phyloP scores from a whole-genome alignment of 2,329 filamentous ascomycete species.

The Pleurostoma richardsiae region DNA sequence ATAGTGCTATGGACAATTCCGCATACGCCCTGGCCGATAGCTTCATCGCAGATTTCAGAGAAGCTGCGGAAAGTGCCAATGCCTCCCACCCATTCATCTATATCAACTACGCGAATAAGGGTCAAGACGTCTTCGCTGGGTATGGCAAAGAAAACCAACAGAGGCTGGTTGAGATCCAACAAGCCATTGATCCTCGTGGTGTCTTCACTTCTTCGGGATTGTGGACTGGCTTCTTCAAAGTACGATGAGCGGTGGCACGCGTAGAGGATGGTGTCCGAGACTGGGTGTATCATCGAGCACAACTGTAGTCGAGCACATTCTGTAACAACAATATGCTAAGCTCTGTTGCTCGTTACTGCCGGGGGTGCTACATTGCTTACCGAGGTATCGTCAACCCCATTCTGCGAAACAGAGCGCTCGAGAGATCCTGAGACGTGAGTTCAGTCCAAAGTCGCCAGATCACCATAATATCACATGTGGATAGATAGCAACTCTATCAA shows the following conservation, averaged over 20 bases:
- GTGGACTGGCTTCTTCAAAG: not conserved
- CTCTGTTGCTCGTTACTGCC: too few species aligned
- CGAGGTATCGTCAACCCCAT: too few species aligned
- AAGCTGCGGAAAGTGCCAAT: not conserved
- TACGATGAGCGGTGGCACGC: not conserved
- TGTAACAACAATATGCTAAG: too few species aligned
- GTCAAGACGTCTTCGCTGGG: conserved; percentile 13
- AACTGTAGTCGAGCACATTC: too few species aligned
- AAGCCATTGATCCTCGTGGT: not conserved
- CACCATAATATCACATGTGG: too few species aligned
- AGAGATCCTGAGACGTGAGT: too few species aligned
- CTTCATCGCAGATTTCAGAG: not conserved
- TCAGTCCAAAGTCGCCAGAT: too few species aligned
- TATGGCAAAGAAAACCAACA: conserved; percentile 12
- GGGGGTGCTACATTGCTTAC: too few species aligned
- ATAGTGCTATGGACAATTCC: not conserved
- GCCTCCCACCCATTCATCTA: conserved; percentile 12
- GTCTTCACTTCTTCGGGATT: not conserved
- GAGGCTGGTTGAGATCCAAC: conserved; percentile 3
- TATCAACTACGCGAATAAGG: conserved; percentile 13
- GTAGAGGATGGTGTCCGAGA: not conserved
- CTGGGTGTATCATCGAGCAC: too few species aligned
- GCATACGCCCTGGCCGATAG: not conserved
- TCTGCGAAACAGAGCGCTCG: too few species aligned
- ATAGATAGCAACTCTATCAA: too few species aligned